A percentile compares a stretch with the other conserved stretches of the same genome.
Conservation (phyloP, 75 land plant genomes). For the Sequoiadendron giganteum region DNA sequence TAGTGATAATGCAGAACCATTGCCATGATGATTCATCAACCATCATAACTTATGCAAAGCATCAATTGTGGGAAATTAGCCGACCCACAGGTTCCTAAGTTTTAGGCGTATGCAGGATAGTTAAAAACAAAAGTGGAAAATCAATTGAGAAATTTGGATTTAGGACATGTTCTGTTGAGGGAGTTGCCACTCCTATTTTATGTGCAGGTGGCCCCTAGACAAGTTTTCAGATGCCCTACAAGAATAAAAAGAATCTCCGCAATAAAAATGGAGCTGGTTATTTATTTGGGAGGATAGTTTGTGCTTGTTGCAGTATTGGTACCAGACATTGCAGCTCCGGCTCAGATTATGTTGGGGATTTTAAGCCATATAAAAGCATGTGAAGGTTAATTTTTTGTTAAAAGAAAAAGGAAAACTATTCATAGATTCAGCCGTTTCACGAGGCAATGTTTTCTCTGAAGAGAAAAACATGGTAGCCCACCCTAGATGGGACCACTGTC, state of each 20-base stretch:
- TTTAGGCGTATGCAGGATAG: too few relatives aligned
- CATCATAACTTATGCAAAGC: not conserved
- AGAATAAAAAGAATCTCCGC: not conserved
- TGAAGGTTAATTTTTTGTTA: not conserved
- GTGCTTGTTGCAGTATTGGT: not conserved
- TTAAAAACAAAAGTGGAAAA: too few relatives aligned
- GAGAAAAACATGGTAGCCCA: not conserved
- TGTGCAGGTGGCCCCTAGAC: not conserved
- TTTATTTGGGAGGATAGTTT: not conserved
- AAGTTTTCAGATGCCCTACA: not conserved
- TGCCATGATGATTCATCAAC: too few relatives aligned
- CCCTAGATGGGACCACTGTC: not conserved
- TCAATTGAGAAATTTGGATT: too few relatives aligned
- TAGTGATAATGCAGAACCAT: not conserved
- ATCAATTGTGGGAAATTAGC: not conserved
- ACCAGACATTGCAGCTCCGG: not conserved
- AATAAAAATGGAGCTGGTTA: not conserved
- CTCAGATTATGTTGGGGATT: not conserved
- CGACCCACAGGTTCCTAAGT: not conserved
- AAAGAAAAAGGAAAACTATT: too few relatives aligned
- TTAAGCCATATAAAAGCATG: not conserved
- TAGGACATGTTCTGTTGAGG: not conserved
- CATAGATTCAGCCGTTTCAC: not conserved
- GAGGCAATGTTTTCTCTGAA: not conserved
- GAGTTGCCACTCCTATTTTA: not conserved